Base-by-base conservation (phyloP, 768 basidiomycete genomes). In the Lyophyllum decastes region DNA sequence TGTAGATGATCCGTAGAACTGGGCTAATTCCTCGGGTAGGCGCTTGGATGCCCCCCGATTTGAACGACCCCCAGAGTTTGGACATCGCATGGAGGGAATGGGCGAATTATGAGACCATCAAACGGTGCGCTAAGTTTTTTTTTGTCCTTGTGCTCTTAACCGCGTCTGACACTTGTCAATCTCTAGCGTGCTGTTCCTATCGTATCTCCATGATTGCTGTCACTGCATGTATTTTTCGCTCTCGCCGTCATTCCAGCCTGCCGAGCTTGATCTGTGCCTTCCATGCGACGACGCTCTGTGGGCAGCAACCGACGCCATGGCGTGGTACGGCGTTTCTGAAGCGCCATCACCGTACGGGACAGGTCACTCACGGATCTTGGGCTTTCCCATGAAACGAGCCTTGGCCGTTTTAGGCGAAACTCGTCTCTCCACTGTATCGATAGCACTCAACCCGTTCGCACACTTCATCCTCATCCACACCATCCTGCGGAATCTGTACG, bases 281-380 rank as follows among this genome's bases (percentile, higher is more conserved):
- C 85, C 85, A 3, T 83, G 81, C 64, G 85, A 86, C 48, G 78
- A 84, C 38, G 74, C 69, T 19, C 72, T 86, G 1, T 88, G 85
- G 85, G 62, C 59, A 19, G 83, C 85, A 10, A 66, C 68, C 27
- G 76, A 72, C 26, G 68, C 80, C 12, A 64, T 71, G 12, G 82
- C 83, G 44, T 88, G 86, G 86, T 71, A 75, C 51, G 68, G 72
- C 38, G 59, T 70, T 19, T 70, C 82, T 25, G 70, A 75, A 43
- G 65, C 64, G 21, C 70, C 75, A 11, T 82, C 82, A 16, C 69
- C 70, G 14, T 78, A 81, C 61, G 78, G 77, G 2, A 64, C 68
- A 22, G 74, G 74, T 16, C 55, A 62, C 11, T 49, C 65, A 19
- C 71, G 78, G 38, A 66, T 79, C 11, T 61, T 69, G 26, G 78